These are phyloP conservation scores for Digitaria exilis DNA, from an alignment of 202 grass and related monocot species.

Conservation along the genomic window DNA sequence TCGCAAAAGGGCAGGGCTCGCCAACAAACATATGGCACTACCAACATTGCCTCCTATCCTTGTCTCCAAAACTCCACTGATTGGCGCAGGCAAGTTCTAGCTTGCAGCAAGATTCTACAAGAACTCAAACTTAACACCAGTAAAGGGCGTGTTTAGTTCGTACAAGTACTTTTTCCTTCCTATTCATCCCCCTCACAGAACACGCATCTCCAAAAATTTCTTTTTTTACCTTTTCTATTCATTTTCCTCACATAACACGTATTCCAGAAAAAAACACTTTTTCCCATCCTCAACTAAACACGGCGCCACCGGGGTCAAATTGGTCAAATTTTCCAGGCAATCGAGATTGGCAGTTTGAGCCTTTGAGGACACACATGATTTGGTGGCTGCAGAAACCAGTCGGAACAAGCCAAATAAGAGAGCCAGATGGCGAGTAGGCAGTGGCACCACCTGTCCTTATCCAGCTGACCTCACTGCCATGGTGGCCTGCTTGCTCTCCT, in stretches of 20 bases:
- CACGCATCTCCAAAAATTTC: no score
- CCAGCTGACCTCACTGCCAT: constrained; percentile 27
- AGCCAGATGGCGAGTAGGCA: background rate
- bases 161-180: no score
- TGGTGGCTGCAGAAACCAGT: background rate
- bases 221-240: no score
- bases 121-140: background rate
- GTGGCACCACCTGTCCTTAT: constrained; percentile 28
- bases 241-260: no score
- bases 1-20: background rate
- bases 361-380: background rate
- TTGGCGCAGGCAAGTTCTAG: background rate
- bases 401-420: background rate
- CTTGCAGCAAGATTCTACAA: background rate
- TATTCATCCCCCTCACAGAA: no score
- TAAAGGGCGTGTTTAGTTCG: no score
- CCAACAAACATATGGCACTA: background rate
- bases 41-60: background rate
- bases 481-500: background rate
- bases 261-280: no score
- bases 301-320: no score
- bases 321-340: background rate
- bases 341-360: background rate
- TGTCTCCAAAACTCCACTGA: background rate
- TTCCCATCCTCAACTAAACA: no score